phyloP scores from a whole-genome alignment of 129 eudicot genomes.

The Centrapalus pauciflorus region DNA sequence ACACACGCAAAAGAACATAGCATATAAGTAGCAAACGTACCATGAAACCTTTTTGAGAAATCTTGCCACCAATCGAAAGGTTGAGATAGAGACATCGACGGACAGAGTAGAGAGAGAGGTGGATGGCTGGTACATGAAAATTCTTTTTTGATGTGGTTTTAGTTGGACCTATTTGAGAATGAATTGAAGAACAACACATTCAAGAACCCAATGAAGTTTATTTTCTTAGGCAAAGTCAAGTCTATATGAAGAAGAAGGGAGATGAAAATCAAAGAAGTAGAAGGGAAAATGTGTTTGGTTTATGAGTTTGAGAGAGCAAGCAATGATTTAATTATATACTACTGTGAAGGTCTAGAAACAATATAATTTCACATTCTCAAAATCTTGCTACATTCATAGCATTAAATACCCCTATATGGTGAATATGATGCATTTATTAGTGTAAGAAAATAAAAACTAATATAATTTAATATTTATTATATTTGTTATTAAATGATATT shows the following conservation, averaged over 20 bases:
- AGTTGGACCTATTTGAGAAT: conserved; percentile 43
- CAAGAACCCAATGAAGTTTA: neutral
- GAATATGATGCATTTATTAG: neutral
- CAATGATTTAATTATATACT: neutral
- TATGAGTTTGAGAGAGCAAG: conserved; percentile 19
- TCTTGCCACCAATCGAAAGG: conserved; percentile 57
- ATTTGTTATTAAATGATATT: too few species aligned
- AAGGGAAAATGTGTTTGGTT: neutral
- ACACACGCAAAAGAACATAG: neutral
- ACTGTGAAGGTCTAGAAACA: conserved; percentile 2
- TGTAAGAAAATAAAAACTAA: neutral
- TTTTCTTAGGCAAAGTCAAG: conserved; percentile 1
- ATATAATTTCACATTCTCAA: neutral
- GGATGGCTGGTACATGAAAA: conserved; percentile 26
- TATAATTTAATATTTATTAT: neutral
- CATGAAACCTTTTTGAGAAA: conserved; percentile 50
- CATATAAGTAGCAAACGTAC: conserved; percentile 26
- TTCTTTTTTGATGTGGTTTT: conserved; percentile 35
- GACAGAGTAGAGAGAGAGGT: too few species aligned
- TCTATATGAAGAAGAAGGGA: conserved; percentile 5
- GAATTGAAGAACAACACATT: conserved; percentile 11
- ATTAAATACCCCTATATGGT: neutral
- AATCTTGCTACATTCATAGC: conserved; percentile 1
- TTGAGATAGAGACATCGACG: conserved; percentile 17
- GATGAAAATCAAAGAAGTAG: neutral